A percentile compares a stretch with the other conserved stretches of the same genome.
Conservation (phyloP, 78 protist genomes). For the Dictyostelium discoideum region DNA sequence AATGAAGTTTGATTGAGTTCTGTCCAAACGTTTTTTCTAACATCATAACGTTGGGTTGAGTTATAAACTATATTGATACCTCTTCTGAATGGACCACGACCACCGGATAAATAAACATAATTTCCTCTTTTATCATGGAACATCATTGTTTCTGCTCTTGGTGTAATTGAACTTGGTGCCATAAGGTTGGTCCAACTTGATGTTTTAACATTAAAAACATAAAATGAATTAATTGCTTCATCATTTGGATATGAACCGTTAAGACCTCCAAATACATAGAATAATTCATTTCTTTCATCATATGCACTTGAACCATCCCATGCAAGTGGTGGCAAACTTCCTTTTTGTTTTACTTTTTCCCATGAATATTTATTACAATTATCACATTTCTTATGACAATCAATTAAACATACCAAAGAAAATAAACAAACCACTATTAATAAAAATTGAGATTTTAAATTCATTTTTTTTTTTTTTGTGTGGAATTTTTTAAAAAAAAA, state of each 20-base stretch:
- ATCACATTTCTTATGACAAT: not conserved
- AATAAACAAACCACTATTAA: not conserved
- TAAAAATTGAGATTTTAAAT: no score
- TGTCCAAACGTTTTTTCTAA: not conserved
- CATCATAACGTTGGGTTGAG: not conserved
- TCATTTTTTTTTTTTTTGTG: no score
- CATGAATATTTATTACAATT: not conserved
- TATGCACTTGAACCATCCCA: constrained; percentile 42
- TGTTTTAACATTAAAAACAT: constrained; percentile 2
- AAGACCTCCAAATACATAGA: constrained; percentile 34
- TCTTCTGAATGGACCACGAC: constrained; percentile 27
- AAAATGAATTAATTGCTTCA: not conserved
- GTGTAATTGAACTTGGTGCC: not conserved
- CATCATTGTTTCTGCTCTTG: constrained; percentile 23
- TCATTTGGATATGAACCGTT: constrained; percentile 43
- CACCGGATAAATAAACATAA: constrained; percentile 21
- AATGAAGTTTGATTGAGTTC: not conserved
- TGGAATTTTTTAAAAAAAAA: no score
- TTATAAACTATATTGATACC: not conserved
- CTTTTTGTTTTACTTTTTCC: not conserved
- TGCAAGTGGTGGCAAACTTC: not conserved
- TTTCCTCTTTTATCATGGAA: constrained; percentile 3
- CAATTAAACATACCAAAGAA: not conserved
- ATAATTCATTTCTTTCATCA: not conserved
- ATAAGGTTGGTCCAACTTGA: not conserved